phyloP scores from a whole-genome alignment of 768 basidiomycete genomes.

The Lactarius hatsudake region DNA sequence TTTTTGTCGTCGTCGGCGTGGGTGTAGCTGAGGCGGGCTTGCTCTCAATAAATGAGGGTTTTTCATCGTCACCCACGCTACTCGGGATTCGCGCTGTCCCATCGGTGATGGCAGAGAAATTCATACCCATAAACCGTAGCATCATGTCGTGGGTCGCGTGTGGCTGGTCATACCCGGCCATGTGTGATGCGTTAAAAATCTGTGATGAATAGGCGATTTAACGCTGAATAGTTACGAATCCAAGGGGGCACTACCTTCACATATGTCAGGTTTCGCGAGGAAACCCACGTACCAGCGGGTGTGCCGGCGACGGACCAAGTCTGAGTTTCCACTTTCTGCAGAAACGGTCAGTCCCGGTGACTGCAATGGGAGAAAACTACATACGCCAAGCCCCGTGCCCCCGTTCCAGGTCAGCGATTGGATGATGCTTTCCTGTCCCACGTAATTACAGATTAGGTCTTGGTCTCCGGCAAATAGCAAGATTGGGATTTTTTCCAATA shows the following conservation, averaged over 20 bases:
- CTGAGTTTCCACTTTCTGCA: conserved; percentile 63
- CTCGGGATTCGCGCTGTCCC: conserved; percentile 81
- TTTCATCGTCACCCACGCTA: conserved; percentile 67
- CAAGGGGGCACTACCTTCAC: conserved; percentile 58
- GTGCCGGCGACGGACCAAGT: conserved; percentile 73
- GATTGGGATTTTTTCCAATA: conserved; percentile 80
- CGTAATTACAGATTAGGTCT: conserved; percentile 94
- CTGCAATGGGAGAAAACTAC: conserved; percentile 32
- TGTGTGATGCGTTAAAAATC: conserved; percentile 94
- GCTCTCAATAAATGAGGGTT: conserved; percentile 58
- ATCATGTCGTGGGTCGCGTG: conserved; percentile 96
- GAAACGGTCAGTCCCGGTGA: conserved; percentile 3
- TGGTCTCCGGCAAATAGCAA: conserved; percentile 93
- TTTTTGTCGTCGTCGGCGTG: conserved; percentile 48
- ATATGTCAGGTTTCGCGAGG: conserved; percentile 87
- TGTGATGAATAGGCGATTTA: conserved; percentile 32
- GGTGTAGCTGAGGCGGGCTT: conserved; percentile 38
- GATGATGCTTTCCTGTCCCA: conserved; percentile 86
- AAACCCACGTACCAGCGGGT: conserved; percentile 88
- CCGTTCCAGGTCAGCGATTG: conserved; percentile 85
- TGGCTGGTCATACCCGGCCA: conserved; percentile 89
- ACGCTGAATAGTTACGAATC: neutral
- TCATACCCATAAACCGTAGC: conserved; percentile 91
- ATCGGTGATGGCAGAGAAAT: conserved; percentile 78
- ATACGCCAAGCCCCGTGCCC: conserved; percentile 75